These are phyloP conservation scores for Fusarium abutilonis DNA, from an alignment of 2,329 filamentous ascomycete genomes.

Conservation along the genomic window DNA sequence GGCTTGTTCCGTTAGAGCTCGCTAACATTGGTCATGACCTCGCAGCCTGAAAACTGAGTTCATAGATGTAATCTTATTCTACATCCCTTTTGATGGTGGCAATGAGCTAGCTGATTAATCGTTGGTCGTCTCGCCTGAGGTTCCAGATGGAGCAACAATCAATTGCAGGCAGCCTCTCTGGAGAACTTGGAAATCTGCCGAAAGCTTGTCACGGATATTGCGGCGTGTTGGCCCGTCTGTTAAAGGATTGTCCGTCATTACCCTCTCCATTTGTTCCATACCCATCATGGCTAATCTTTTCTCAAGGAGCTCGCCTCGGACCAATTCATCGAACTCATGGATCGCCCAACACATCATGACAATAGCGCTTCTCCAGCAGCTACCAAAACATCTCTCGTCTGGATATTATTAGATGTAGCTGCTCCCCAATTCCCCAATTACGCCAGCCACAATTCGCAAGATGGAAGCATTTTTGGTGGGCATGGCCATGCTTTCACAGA, in stretches of 20 bases:
- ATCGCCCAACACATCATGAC: background rate
- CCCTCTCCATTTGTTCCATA: too few species aligned
- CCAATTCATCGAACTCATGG: constrained; percentile 15
- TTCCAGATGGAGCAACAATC: constrained; percentile 6
- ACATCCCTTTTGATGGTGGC: too few species aligned
- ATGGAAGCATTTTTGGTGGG: background rate
- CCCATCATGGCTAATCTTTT: background rate
- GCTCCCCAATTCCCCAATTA: constrained; percentile 30
- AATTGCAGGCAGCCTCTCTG: background rate
- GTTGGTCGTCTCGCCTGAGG: too few species aligned
- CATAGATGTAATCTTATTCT: too few species aligned
- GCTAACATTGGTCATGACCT: too few species aligned
- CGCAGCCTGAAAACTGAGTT: too few species aligned
- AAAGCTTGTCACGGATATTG: constrained; percentile 25
- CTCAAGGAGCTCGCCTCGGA: background rate
- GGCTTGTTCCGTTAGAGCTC: too few species aligned
- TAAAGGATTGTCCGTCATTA: constrained; percentile 12
- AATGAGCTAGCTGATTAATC: too few species aligned
- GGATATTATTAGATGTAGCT: constrained; percentile 21
- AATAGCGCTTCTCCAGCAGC: background rate
- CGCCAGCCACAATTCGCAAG: background rate
- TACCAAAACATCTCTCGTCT: constrained; percentile 20
- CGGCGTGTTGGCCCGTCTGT: constrained; percentile 24
- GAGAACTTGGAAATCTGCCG: constrained; percentile 18
- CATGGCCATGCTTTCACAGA: background rate